Percentiles rank a stretch among this genome's conserved stretches.
phyloP scores from a whole-genome alignment of 352 stramenopile genomes.

The Pythium oligandrum region DNA sequence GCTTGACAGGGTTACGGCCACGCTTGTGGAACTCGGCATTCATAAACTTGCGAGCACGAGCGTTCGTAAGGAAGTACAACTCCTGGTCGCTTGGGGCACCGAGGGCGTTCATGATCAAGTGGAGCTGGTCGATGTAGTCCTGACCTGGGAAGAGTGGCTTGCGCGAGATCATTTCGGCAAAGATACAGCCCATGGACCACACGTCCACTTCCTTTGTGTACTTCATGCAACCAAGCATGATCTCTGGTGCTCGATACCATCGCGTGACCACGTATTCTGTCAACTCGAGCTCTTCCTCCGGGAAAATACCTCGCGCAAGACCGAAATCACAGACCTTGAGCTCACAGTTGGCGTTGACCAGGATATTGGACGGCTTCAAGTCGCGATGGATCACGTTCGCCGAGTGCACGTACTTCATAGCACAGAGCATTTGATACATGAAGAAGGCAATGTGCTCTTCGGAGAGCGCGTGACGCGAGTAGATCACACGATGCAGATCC shows the following conservation, averaged over 20 bases:
- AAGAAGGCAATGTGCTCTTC: slow-evolving; percentile 89
- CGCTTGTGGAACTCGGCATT: slow-evolving; percentile 77
- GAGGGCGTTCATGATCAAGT: slow-evolving; percentile 96
- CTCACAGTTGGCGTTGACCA: slow-evolving; percentile 93
- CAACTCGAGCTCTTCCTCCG: slow-evolving; percentile 56
- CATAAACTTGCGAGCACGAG: slow-evolving; percentile 78
- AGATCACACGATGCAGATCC: slow-evolving; percentile 88
- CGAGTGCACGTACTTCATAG: slow-evolving; percentile 92
- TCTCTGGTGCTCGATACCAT: slow-evolving; percentile 65
- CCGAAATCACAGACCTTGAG: slow-evolving; percentile 90
- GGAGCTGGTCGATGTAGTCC: slow-evolving; percentile 94
- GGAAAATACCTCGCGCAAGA: slow-evolving; percentile 75
- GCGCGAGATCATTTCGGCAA: slow-evolving; percentile 96
- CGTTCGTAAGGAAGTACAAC: slow-evolving; percentile 96
- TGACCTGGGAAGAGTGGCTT: slow-evolving; percentile 97
- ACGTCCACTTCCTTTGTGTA: slow-evolving; percentile 89
- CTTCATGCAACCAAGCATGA: slow-evolving; percentile 85
- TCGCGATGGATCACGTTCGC: slow-evolving; percentile 94
- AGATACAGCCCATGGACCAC: slow-evolving; percentile 98
- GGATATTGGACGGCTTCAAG: slow-evolving; percentile 97
- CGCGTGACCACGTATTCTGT: slow-evolving; percentile 85
- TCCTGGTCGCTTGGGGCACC: slow-evolving; percentile 93
- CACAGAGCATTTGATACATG: slow-evolving; percentile 89
- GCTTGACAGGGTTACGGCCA: slow-evolving; percentile 54
- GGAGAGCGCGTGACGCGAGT: slow-evolving; percentile 78